Percentiles rank a stretch among this genome's conserved stretches.
Evolutionary conservation across 148 eudicot genomes (phyloP).

Genomic region (Chenopodium berlandieri): DNA sequence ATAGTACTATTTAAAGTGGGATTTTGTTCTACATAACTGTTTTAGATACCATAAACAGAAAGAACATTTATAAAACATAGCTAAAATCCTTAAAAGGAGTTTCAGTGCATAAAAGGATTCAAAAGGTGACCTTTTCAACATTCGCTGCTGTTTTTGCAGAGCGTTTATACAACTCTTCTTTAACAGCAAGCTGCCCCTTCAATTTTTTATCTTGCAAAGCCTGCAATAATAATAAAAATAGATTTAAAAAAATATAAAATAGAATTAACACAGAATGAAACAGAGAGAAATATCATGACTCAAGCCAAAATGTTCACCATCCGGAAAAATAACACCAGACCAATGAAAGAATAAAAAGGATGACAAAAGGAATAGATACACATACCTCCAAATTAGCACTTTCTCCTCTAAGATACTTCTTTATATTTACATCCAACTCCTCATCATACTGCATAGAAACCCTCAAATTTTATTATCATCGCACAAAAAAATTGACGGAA

Average conservation of each 20-base stretch:
- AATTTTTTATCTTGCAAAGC: conserved; percentile 72
- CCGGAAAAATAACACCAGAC: not conserved
- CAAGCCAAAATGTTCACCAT: no score
- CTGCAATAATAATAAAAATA: conserved; percentile 35
- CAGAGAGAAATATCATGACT: not conserved
- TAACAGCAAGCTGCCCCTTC: conserved; percentile 75
- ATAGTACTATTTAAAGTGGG: no score
- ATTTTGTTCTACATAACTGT: no score
- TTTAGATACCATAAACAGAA: no score
- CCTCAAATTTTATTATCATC: not conserved
- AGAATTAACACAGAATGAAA: not conserved
- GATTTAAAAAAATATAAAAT: no score
- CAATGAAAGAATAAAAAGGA: not conserved
- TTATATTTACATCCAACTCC: conserved; percentile 43
- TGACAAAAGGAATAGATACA: not conserved
- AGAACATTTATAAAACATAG: not conserved
- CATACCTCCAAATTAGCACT: conserved; percentile 66
- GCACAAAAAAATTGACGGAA: not conserved
- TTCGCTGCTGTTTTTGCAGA: conserved; percentile 76
- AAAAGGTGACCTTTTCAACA: conserved; percentile 69
- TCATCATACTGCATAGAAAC: conserved; percentile 44
- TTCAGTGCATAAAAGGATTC: not conserved
- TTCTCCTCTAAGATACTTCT: conserved; percentile 86
- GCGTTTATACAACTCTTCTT: conserved; percentile 58
- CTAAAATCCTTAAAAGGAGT: not conserved